Base-by-base conservation (phyloP, 139 green algal genomes). In the Tetraselmis striata region DNA sequence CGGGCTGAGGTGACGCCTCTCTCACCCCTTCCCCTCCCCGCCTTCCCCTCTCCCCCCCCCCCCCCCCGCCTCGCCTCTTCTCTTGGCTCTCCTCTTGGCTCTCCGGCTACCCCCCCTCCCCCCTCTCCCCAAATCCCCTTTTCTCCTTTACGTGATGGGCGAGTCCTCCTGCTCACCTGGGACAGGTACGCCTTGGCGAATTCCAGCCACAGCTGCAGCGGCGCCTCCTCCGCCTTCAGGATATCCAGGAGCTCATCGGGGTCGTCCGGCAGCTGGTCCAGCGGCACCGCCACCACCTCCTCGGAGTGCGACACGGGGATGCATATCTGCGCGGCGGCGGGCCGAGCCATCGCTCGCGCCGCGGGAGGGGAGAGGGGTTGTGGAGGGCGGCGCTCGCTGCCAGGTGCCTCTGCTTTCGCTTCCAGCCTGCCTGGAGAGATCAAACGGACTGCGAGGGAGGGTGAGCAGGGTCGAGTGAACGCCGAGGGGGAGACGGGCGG, bases 181-280 rank as follows among this genome's bases (percentile, higher is more conserved):
- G 87, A 78, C 26, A 97, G 84, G 81, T 93, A 94, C 1, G 91
- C 92, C 59, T 88, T 87, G 0, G 93, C 93, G 27, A 90, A 86
- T 30, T 93, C 89, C 18, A 94, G 87, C 94, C 94, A 98, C 0
- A 89, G 82, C 18, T 77, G 78, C 45, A 95, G 80, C 0, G 92
- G 92, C 11, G 89, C 93, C 29, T 86, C 85, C 82, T 97, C 92
- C 24, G 86, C 89, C 25, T 85, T 87, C 0, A 96, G 81, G 2
- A 94, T 80, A 26, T 95, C 86, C 0, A 96, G 79, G 5, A 95
- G 28, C 5, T 94, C 90, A 25, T 93, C 87, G 22, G 88, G 31
- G 28, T 94, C 88, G 0, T 84, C 78, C 0, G 92, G 91, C 24
- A 96, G 83, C 24, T 90, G 59, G 28, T 84, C 74, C 25, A 91